These are phyloP conservation scores for Penicillium parvum DNA, from an alignment of 495 filamentous ascomycete species.

Conservation along the genomic window DNA sequence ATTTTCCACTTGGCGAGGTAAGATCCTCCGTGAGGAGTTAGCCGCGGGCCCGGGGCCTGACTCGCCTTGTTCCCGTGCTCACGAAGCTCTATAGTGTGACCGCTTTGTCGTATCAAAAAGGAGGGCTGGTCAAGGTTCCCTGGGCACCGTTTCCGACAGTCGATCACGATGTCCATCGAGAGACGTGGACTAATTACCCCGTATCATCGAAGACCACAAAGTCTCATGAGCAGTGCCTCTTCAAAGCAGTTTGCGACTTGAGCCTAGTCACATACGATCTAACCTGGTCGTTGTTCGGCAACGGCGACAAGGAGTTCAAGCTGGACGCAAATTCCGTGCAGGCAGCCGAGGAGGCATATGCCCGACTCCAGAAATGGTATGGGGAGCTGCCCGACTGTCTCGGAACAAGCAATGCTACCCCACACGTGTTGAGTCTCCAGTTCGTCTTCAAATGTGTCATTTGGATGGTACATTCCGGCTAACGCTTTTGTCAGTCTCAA, in stretches of 20 bases:
- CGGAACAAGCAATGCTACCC: not conserved
- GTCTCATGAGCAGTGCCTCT: slow-evolving; percentile 26
- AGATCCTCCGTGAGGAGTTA: too few species aligned
- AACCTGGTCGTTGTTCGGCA: slow-evolving; percentile 22
- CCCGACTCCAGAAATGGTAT: not conserved
- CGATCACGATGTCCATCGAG: slow-evolving; percentile 16
- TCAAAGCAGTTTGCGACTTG: slow-evolving; percentile 25
- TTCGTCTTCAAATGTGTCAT: not conserved
- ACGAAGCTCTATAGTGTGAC: slow-evolving; percentile 20
- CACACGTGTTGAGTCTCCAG: not conserved
- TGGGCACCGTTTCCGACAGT: slow-evolving; percentile 10
- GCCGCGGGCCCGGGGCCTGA: too few species aligned
- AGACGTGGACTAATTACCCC: slow-evolving; percentile 33
- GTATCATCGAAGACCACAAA: slow-evolving; percentile 11
- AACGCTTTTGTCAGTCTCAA: not conserved
- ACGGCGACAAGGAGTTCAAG: slow-evolving; percentile 8
- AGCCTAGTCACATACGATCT: slow-evolving; percentile 23
- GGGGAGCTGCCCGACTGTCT: not conserved
- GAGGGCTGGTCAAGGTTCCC: slow-evolving; percentile 5
- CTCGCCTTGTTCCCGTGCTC: too few species aligned
- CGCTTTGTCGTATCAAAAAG: slow-evolving; percentile 27
- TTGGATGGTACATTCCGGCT: not conserved
- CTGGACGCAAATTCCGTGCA: too few species aligned
- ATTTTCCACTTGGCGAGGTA: slow-evolving; percentile 30
- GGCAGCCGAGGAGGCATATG: not conserved